phyloP scores from a whole-genome alignment of 169 alveolate species.

The Plasmodium berghei region DNA sequence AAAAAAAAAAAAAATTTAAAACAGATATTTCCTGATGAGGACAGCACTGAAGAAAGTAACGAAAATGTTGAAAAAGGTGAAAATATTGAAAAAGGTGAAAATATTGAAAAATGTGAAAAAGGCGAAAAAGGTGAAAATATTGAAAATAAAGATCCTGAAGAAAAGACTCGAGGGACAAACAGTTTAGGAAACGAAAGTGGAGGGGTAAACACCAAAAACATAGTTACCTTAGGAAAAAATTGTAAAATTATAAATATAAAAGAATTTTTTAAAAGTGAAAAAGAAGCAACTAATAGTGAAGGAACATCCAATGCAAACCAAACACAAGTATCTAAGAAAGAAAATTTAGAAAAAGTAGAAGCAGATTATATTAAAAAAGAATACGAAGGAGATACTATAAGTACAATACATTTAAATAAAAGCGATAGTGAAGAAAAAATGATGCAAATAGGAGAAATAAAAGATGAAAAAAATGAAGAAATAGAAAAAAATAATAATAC shows the following conservation, averaged over 20 bases:
- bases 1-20: slow-evolving; percentile 30
- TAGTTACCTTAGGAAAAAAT: slow-evolving; percentile 9
- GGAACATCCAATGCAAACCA: slow-evolving; percentile 27
- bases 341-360: slow-evolving; percentile 6
- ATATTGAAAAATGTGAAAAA: not conserved
- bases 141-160: slow-evolving; percentile 1
- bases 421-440: slow-evolving; percentile 2
- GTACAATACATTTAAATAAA: not conserved
- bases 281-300: slow-evolving; percentile 20
- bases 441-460: slow-evolving; percentile 18
- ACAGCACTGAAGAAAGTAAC: slow-evolving; percentile 10
- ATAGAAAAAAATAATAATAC: slow-evolving; percentile 2
- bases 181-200: slow-evolving; percentile 5
- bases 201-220: not conserved
- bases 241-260: slow-evolving; percentile 66
- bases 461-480: not conserved
- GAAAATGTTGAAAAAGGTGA: slow-evolving; percentile 10
- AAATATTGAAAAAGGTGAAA: not conserved
- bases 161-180: not conserved
- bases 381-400: not conserved
- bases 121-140: not conserved
- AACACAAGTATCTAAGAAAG: slow-evolving; percentile 61
- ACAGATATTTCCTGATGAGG: not conserved
- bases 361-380: slow-evolving; percentile 15
- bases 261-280: slow-evolving; percentile 47